Conservation (phyloP, 2,329 filamentous ascomycete genomes). For the Xylaria arbuscula region DNA sequence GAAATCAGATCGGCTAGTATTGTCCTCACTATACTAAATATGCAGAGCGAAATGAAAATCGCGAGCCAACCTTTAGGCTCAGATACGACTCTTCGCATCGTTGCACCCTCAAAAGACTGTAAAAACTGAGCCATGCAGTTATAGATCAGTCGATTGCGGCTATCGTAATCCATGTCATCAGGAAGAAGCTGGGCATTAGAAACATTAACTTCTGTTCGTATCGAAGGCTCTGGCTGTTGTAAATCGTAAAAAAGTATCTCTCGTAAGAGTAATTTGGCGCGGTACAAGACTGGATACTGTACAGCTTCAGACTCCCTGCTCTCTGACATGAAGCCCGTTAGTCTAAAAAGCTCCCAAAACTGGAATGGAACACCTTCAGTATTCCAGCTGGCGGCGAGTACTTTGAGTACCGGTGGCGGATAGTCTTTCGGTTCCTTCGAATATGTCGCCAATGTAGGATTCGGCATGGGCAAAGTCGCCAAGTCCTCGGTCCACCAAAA, state of each 20-base stretch:
- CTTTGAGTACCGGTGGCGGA: constrained; percentile 61
- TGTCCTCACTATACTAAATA: constrained; percentile 67
- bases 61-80: constrained; percentile 62
- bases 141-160: constrained; percentile 61
- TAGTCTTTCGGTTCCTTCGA: constrained; percentile 54
- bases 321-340: constrained; percentile 61
- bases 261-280: constrained; percentile 65
- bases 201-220: constrained; percentile 54
- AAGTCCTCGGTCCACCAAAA: constrained; percentile 70
- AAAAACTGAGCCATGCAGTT: constrained; percentile 64
- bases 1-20: constrained; percentile 61
- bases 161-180: constrained; percentile 60
- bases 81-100: constrained; percentile 54
- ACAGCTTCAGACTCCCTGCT: constrained; percentile 61
- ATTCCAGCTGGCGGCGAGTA: constrained; percentile 65
- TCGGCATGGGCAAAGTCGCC: constrained; percentile 54
- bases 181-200: constrained; percentile 50
- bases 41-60: constrained; percentile 65
- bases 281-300: constrained; percentile 63
- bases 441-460: constrained; percentile 54
- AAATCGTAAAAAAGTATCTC: constrained; percentile 67
- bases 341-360: constrained; percentile 63
- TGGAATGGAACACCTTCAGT: constrained; percentile 61
- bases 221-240: constrained; percentile 60
- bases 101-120: constrained; percentile 62